Base-by-base conservation (phyloP, 305 asterid genomes). In the Rubia peregrina region DNA sequence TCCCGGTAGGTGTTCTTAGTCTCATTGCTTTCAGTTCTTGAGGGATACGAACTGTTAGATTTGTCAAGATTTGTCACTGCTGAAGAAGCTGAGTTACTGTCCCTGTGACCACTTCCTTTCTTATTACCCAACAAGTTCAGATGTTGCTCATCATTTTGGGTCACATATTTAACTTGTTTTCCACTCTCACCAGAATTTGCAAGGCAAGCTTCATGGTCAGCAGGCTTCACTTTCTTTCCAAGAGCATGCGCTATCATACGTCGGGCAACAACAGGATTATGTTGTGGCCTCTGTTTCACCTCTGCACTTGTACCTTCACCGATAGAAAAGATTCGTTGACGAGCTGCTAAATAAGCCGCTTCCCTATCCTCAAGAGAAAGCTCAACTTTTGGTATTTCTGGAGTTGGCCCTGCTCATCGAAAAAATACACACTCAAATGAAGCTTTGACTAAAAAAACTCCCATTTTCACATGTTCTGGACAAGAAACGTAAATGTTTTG, bases 231-330 rank as follows among this genome's bases (percentile, higher is more conserved):
- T 75, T 80, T 67, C 80, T 85, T 87, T 68, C 98, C 98, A 72
- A 92, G 97, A 38, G 98, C 97, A 83, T 74, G 98, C 26, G 86
- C 84, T 77, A 92, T 92, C 98, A 92, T 90, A 69, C 96, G 95
- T 11, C 83, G 96, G 66, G 97, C 98, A 76, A 90, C 97, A 12
- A 69, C 80, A 71, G 91, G 90, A 82, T 90, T 84, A 33, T 83
- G 68, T 73, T 72, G 87, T 75, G 96, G 96, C 87, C 96, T 85
- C 79, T 85, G 87, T 73, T 83, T 86, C 56, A 74, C 66, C 40
- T 73, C 75, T 67, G 69, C 74, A 14, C 68, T 68, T 76, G 78
- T 83, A 21, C 75, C 66, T 66, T 80, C 78, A 78, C 86, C 84
- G 17, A 70, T 80, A 46, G 93, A 81, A 75, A 87, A 90, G 22